Base-by-base conservation (phyloP, 352 stramenopile species). In the Globisporangium rhizosaccharum region DNA sequence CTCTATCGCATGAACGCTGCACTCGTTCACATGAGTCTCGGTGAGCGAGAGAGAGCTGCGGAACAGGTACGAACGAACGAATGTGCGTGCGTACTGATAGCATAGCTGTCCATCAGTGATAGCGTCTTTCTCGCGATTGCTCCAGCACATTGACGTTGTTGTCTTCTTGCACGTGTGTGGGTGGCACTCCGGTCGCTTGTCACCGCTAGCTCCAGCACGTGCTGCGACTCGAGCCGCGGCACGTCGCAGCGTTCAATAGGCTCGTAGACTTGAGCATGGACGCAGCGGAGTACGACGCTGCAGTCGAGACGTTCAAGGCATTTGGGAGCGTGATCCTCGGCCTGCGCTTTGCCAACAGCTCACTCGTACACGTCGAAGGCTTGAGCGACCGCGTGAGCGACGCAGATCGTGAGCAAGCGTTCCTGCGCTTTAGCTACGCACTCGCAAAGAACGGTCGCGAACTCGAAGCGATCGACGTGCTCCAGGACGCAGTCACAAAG, bases 381-480 rank as follows among this genome's bases (percentile, higher is more conserved):
- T 6, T 18, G 12, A 52, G 14, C n/a, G 26, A 9, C 1, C n/a
- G 39, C 25, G 33, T 66, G 3, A 30, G 45, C 2, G 57, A 67
- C 8, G 30, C 14, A 7, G 55, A 85, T 1, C 66, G 71, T 3
- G 62, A 79, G 47, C 61, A 67, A 7, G 61, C 60, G 1, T 79
- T 75, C 50, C 26, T 82, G 26, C 66, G 68, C 10, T 83, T 70
- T 52, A 74, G 67, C 41, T 85, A 79, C 30, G 72, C 68, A 14
- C 61, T 90, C 0, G 39, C 56, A 3, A 57, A 71, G 52, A 44
- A 46, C 10, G 65, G 56, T 6, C 67, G 63, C 0, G 44, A 53
- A 3, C 10, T 48, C 0, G 64, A 82, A 2, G 79, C 80, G 2
- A 75, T 83, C 20, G 33, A 57, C 3, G 2, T 87, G 5, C 61